Percentiles rank a stretch among this genome's conserved stretches.
Conservation (phyloP, 202 grass and related monocot genomes). For the Cymbopogon flexuosus region DNA sequence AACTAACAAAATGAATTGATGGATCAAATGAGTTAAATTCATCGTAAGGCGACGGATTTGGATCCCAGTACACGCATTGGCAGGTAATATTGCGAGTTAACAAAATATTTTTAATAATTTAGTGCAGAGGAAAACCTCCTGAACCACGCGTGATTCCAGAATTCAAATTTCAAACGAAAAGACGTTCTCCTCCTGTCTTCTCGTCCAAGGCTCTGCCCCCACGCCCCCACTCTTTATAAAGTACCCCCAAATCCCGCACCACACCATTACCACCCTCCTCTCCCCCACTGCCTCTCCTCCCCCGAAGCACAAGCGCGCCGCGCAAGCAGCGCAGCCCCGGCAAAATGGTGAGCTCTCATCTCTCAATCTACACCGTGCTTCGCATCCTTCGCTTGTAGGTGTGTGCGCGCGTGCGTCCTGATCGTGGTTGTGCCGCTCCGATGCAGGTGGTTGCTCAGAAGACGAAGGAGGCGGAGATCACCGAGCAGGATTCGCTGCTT, state of each 20-base stretch:
- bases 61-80: background rate
- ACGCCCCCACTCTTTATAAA: slow-evolving; percentile 24
- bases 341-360: slow-evolving; percentile 32
- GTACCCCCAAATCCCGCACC: slow-evolving; percentile 5
- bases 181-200: background rate
- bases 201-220: background rate
- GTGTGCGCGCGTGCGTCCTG: background rate
- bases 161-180: background rate
- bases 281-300: background rate
- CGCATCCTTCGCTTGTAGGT: background rate
- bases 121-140: too few relatives aligned
- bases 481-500: slow-evolving; percentile 93
- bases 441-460: slow-evolving; percentile 65
- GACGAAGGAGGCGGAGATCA: slow-evolving; percentile 87
- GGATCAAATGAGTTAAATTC: too few relatives aligned
- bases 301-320: slow-evolving; percentile 6
- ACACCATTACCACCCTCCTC: background rate
- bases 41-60: too few relatives aligned
- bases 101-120: background rate
- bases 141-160: background rate
- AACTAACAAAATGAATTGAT: too few relatives aligned
- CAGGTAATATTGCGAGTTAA: background rate
- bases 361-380: background rate
- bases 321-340: slow-evolving; percentile 2
- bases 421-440: background rate